These are phyloP conservation scores for Acorus calamus DNA, from an alignment of 106 monocot genomes.

Conservation along the genomic window DNA sequence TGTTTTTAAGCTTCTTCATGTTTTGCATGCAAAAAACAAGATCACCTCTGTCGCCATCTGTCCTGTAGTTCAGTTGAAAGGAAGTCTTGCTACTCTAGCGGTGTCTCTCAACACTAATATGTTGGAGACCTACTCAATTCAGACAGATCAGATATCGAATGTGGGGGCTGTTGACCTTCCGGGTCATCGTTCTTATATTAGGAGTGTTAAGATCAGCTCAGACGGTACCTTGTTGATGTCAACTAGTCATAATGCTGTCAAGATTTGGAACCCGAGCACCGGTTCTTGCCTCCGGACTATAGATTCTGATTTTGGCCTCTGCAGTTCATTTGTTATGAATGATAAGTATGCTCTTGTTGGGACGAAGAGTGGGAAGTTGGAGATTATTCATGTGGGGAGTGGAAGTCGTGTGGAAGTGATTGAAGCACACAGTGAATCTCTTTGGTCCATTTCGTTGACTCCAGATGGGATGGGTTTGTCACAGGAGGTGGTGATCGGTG, in stretches of 20 bases:
- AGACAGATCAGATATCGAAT: conserved; percentile 32
- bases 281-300: conserved; percentile 80
- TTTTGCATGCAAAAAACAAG: conserved; percentile 64
- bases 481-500: conserved; percentile 73
- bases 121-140: conserved; percentile 66
- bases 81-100: conserved; percentile 47
- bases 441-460: conserved; percentile 48
- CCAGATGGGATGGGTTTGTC: conserved; percentile 77
- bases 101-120: conserved; percentile 85
- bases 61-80: conserved; percentile 41
- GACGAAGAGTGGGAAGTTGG: conserved; percentile 67
- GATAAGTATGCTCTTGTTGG: conserved; percentile 84
- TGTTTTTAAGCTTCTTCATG: conserved; percentile 61
- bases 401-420: conserved; percentile 55
- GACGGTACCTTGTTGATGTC: conserved; percentile 76
- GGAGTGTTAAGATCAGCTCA: conserved; percentile 73
- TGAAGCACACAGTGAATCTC: conserved; percentile 63
- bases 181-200: conserved; percentile 88
- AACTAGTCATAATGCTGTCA: conserved; percentile 88
- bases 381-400: conserved; percentile 87
- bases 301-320: conserved; percentile 82
- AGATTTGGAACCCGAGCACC: conserved; percentile 93
- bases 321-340: conserved; percentile 61
- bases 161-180: conserved; percentile 68
- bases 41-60: conserved; percentile 78